A percentile compares a stretch with the other conserved stretches of the same genome.
phyloP scores from a whole-genome alignment of 192 early-diverging fungal species.

The Coemansia sp. region DNA sequence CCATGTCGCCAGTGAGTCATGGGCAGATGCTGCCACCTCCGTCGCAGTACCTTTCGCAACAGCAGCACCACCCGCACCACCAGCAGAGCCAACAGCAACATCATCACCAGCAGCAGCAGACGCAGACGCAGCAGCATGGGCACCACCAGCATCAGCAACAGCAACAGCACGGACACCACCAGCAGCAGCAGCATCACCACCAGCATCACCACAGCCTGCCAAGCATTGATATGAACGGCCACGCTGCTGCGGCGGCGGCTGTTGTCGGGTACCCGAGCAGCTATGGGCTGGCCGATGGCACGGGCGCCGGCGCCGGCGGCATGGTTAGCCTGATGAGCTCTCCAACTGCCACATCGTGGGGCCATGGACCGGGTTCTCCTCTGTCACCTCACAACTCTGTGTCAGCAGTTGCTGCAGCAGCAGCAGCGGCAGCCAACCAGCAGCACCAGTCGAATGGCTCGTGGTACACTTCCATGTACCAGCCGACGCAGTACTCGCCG shows the following conservation, averaged over 20 bases:
- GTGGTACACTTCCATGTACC: conserved; percentile 49
- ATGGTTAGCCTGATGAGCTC: conserved; percentile 48
- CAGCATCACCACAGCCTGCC: conserved; percentile 47
- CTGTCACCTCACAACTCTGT: conserved; percentile 30
- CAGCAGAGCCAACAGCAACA: conserved; percentile 8
- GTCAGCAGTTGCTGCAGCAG: conserved; percentile 29
- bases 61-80: conserved; percentile 19
- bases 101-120: conserved; percentile 1
- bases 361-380: conserved; percentile 32
- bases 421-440: conserved; percentile 32
- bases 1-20: conserved; percentile 39
- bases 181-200: conserved; percentile 24
- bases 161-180: conserved; percentile 14
- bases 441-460: conserved; percentile 40
- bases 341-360: conserved; percentile 44
- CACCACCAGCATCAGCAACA: conserved; percentile 7
- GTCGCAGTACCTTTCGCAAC: conserved; percentile 33
- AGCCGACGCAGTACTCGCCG: conserved; percentile 49
- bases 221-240: conserved; percentile 51
- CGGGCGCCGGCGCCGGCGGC: conserved; percentile 21
- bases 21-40: conserved; percentile 50
- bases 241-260: conserved; percentile 29
- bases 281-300: conserved; percentile 50
- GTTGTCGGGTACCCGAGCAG: conserved; percentile 50
- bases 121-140: not conserved